Base-by-base conservation (phyloP, 257 asterid species). In the Rubia yunnanensis region DNA sequence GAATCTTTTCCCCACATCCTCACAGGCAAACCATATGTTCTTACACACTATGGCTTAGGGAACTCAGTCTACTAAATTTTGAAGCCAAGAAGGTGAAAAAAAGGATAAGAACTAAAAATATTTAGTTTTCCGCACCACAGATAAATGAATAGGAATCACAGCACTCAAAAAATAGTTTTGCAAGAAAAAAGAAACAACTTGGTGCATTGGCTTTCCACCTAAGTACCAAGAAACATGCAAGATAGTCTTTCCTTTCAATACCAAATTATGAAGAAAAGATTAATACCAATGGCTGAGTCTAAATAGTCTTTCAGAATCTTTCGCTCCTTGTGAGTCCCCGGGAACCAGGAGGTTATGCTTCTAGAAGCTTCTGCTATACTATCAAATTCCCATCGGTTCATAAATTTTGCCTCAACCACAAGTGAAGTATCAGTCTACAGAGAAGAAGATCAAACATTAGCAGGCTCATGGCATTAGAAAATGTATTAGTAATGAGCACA, bases 361-460 rank as follows among this genome's bases (percentile, higher is more conserved):
- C 78, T 76, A 50, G 82, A 81, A 69, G 97, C 96, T 70, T 90
- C 95, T 41, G 84, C 68, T 73, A 90, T 73, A 72, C 95, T 90
- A 71, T 94, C 99, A 59, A 94, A 94, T 74, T 90, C 97, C 99
- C 97, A 94, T 82, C 99, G 80, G 76, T 86, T 88, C 99, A 90
- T 88, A 70, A 81, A 70, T 81, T 85, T 94, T 70, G 96, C 76
- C 83, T 94, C 99, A 20, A 86, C 74, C 59, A 92, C 96, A 73
- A 94, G 92, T 61, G 96, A 94, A 3, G 96, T 87, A 81, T 94
- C 97, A 56, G 92, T 94, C 97, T 92, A 79, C 76, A 59, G 30
- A 39, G 41, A 34, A 70, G 26, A n/a, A 31, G 62, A 62, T 13
- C 27, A 24, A 41, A 17, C 50, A 39, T 60, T 39, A 38, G 54